These are phyloP conservation scores for Physcia stellaris DNA, from an alignment of 495 filamentous ascomycete genomes.

Conservation along the genomic window DNA sequence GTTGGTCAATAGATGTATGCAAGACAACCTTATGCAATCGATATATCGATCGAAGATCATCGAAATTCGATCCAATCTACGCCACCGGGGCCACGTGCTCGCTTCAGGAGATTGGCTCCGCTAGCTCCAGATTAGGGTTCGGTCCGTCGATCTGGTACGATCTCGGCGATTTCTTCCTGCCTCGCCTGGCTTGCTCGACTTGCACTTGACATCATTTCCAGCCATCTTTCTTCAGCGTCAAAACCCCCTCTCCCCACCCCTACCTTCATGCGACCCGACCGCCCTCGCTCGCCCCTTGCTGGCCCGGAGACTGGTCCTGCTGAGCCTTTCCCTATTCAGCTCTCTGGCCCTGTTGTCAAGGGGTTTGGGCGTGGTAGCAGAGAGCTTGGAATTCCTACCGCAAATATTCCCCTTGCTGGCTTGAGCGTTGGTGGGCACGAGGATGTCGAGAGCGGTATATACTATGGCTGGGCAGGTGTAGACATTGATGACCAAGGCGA, in stretches of 20 bases:
- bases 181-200: no score
- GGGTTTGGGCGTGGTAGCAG: conserved; percentile 90
- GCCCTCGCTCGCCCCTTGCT: conserved; percentile 45
- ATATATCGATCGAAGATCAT: no score
- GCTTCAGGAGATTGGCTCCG: no score
- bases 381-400: conserved; percentile 91
- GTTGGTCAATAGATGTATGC: no score
- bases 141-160: no score
- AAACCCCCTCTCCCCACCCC: conserved; percentile 5
- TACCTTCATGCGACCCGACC: conserved; percentile 24
- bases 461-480: conserved; percentile 77
- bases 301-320: conserved; percentile 59
- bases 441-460: conserved; percentile 63
- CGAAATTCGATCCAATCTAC: no score
- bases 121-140: no score
- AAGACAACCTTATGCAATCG: no score
- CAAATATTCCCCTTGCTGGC: conserved; percentile 80
- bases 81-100: no score
- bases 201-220: no score
- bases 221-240: no score
- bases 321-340: conserved; percentile 64
- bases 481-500: conserved; percentile 16
- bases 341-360: conserved; percentile 74
- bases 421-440: conserved; percentile 54
- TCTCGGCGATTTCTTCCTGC: no score